Evolutionary conservation across 1,139 yeast species (phyloP).

Genomic region (Arxiozyma slooffiae): DNA sequence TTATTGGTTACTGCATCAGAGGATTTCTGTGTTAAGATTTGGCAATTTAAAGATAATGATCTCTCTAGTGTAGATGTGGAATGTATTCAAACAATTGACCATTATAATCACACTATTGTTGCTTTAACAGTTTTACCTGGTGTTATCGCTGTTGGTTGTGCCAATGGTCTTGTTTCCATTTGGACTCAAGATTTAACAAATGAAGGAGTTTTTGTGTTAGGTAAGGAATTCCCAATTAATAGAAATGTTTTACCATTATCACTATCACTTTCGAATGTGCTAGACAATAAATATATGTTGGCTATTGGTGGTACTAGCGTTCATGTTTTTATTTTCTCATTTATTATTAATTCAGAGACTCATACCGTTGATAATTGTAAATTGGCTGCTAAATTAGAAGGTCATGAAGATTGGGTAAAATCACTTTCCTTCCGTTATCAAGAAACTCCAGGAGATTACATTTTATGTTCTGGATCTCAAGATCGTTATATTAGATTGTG

Average conservation of each 20-base stretch:
- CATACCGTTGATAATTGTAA: slow-evolving; percentile 23
- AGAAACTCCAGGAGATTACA: slow-evolving; percentile 39
- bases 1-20: slow-evolving; percentile 54
- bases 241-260: slow-evolving; percentile 57
- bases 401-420: slow-evolving; percentile 94
- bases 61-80: slow-evolving; percentile 10
- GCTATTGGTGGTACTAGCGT: slow-evolving; percentile 76
- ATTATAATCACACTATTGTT: slow-evolving; percentile 43
- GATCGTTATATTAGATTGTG: slow-evolving; percentile 84
- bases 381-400: slow-evolving; percentile 50
- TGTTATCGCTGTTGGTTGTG: slow-evolving; percentile 51
- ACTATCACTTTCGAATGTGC: slow-evolving; percentile 43
- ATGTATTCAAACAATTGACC: slow-evolving; percentile 33
- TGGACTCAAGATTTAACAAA: slow-evolving; percentile 35
- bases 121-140: slow-evolving; percentile 33
- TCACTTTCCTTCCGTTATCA: slow-evolving; percentile 49
- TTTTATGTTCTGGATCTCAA: slow-evolving; percentile 80
- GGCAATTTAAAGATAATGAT: slow-evolving; percentile 36
- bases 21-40: slow-evolving; percentile 51
- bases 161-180: slow-evolving; percentile 49
- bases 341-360: slow-evolving; percentile 26
- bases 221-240: slow-evolving; percentile 35
- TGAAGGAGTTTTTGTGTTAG: slow-evolving; percentile 23
- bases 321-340: slow-evolving; percentile 46
- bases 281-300: slow-evolving; percentile 38